Evolutionary conservation across 2,329 filamentous ascomycete species (phyloP), one percentile per base, ranked within the genome.

Genomic region (Acrocalymma vagum): DNA sequence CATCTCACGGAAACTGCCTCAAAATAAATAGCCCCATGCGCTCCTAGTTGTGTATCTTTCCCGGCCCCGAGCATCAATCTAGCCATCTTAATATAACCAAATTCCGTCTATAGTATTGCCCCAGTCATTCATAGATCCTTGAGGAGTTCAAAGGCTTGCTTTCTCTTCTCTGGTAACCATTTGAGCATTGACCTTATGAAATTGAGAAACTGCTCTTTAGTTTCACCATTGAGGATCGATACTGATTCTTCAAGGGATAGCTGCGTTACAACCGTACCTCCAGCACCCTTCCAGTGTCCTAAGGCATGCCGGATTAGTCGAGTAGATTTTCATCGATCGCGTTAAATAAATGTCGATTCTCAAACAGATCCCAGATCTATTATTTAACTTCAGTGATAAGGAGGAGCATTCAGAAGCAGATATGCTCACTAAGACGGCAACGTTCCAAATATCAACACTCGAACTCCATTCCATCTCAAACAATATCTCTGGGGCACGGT

Each of bases 401-500:
- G 37, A 17, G 30, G 34, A 32, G 36, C 10, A 34, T 43, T 20
- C 5, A 44, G 39, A 41, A 44, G 33, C 5, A 42, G 37, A 18
- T 32, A 48, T 43, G 60, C 63, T 53, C 53, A 72, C 67, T 48
- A 68, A 60, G 41, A 62, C 57, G 6, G 60, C 71, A 21, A 73
- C 55, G 40, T 57, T 66, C 71, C 71, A 75, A 27, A 72, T 63
- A 43, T 74, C 72, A 3, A 70, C 54, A 5, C 53, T 57, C 34
- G 65, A 69, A 29, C 55, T 55, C 71, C 71, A 74, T 6, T 55
- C 48, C 40, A 68, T 64, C 9, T 61, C 59, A 10, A 74, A 56
- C 20, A 73, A 51, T 21, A 72, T 59, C 48, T 75, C 70, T 9
- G 70, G 71, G 14, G 71, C 63, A 24, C 69, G 57, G 46, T 73